Conservation (phyloP, 192 early-diverging fungal species). For the Coemansia sp. region DNA sequence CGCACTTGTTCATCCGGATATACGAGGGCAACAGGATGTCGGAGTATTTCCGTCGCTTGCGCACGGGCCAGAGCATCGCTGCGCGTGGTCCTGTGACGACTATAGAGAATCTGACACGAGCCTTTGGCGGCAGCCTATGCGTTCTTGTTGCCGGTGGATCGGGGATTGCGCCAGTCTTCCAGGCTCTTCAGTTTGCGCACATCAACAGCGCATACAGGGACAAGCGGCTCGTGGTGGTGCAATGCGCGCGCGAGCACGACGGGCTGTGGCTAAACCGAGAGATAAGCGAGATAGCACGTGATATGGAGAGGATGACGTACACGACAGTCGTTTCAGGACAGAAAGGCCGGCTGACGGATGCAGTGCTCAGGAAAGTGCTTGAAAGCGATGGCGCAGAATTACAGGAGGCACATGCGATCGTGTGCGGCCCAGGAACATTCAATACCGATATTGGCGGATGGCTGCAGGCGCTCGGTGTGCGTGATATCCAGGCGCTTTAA, state of each 20-base stretch:
- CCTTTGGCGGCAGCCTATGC: constrained; percentile 4
- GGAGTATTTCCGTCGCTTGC: constrained; percentile 3
- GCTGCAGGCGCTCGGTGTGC: constrained; percentile 15
- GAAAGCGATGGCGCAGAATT: not conserved
- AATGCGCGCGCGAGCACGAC: constrained; percentile 20
- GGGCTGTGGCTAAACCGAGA: constrained; percentile 20
- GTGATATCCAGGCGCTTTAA: constrained; percentile 21
- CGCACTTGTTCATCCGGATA: constrained; percentile 37
- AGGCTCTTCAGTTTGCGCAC: constrained; percentile 36
- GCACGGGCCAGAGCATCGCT: not conserved
- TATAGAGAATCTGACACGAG: constrained; percentile 18
- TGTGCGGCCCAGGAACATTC: constrained; percentile 39
- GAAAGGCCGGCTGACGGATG: not conserved
- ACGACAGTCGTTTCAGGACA: constrained; percentile 4
- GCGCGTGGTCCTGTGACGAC: constrained; percentile 33
- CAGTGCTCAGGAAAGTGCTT: not conserved
- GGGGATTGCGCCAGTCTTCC: constrained; percentile 45
- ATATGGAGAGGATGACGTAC: constrained; percentile 16
- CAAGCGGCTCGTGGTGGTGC: constrained; percentile 20
- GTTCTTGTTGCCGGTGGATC: constrained; percentile 40
- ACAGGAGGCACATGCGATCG: constrained; percentile 8
- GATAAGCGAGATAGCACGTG: constrained; percentile 5
- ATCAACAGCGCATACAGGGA: constrained; percentile 17
- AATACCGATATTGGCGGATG: constrained; percentile 27
- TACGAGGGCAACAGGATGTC: constrained; percentile 22